Evolutionary conservation across 2,329 filamentous ascomycete genomes (phyloP).

Genomic region (Epichloe festucae): DNA sequence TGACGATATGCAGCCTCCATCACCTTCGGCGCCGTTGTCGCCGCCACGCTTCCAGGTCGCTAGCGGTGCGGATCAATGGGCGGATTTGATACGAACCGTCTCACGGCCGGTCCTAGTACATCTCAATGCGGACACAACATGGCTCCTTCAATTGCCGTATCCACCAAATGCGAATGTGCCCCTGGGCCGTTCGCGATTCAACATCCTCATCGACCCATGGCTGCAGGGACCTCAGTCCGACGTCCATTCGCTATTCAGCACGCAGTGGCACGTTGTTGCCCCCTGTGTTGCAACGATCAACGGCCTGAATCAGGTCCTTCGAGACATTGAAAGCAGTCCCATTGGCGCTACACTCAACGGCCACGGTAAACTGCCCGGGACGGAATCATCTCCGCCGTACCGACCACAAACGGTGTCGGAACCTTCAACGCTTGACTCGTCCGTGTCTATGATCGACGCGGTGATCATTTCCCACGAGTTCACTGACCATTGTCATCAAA

Average conservation of each 20-base stretch:
- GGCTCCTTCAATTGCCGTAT: conserved; percentile 51
- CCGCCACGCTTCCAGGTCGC: conserved; percentile 7
- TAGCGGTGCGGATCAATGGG: conserved; percentile 9
- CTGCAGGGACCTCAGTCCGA: conserved; percentile 49
- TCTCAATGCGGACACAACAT: conserved; percentile 54
- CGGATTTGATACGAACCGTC: conserved; percentile 8
- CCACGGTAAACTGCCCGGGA: background rate
- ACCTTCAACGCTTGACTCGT: background rate
- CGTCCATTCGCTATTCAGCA: conserved; percentile 50
- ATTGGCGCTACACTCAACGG: background rate
- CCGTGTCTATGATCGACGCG: conserved; percentile 37
- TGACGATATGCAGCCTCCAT: background rate
- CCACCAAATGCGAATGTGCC: conserved; percentile 29
- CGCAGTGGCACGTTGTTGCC: conserved; percentile 47
- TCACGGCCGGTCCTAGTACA: conserved; percentile 40
- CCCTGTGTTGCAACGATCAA: conserved; percentile 40
- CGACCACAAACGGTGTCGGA: conserved; percentile 6
- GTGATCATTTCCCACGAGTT: conserved; percentile 53
- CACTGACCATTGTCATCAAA: conserved; percentile 53
- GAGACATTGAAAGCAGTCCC: conserved; percentile 29
- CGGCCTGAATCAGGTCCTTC: conserved; percentile 39
- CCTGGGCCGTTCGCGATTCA: conserved; percentile 41
- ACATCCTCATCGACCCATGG: conserved; percentile 55
- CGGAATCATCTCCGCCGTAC: background rate
- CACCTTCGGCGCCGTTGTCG: background rate